Conservation (phyloP, 441 rosid species). For the Croton setiger region DNA sequence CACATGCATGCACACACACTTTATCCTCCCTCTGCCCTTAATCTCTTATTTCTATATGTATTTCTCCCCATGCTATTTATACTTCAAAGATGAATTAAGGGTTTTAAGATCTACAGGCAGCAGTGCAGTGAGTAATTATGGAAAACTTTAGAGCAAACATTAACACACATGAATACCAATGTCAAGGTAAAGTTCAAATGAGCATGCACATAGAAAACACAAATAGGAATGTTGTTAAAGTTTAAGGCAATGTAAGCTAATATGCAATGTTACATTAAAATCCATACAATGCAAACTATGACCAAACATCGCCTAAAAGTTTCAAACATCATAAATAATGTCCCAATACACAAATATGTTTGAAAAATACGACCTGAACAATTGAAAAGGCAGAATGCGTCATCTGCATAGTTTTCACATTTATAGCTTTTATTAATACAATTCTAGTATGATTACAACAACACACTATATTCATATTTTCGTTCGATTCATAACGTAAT, state of each 20-base stretch:
- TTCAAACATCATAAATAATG: neutral
- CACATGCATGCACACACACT: no score
- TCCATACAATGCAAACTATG: neutral
- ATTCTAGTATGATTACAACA: neutral
- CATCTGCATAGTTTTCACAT: neutral
- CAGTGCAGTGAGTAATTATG: neutral
- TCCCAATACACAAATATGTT: neutral
- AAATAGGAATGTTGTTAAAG: no score
- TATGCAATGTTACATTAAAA: no score
- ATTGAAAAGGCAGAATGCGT: neutral
- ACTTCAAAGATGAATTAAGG: neutral
- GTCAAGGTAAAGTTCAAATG: neutral
- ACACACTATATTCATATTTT: neutral
- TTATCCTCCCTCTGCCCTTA: neutral
- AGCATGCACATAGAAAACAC: neutral
- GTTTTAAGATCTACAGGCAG: neutral
- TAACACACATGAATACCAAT: neutral
- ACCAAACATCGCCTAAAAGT: neutral
- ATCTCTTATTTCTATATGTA: neutral
- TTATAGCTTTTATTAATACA: neutral
- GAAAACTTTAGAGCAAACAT: neutral
- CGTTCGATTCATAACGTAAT: neutral
- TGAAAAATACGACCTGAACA: neutral
- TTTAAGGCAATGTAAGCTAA: no score
- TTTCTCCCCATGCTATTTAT: neutral